Evolutionary conservation across 1,139 yeast genomes (phyloP), one percentile per base, ranked within the genome.

Genomic region (Sugiyamaella sp.): DNA sequence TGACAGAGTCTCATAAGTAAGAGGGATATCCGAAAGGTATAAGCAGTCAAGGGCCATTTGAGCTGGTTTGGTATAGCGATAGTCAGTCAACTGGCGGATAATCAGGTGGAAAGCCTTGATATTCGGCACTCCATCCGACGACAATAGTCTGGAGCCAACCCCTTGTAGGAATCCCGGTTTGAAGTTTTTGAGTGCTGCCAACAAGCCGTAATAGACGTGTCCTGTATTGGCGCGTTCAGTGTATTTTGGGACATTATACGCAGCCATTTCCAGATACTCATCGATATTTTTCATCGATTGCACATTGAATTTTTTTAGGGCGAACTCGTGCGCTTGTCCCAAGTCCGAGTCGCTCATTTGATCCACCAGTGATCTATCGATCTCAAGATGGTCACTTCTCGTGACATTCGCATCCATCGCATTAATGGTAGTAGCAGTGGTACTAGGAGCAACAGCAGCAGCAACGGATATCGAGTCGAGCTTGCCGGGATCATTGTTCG

Each of bases 1-100:
- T 4, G 55, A 43, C 46, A 57, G 54, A 1, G 65, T 54, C 19
- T 57, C 59, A 5, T 57, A 49, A 21, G 53, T 57, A 39, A 65
- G 54, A 1, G 60, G 61, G 6, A 63, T 53, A 16, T 57, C 63
- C 2, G 67, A 57, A 19, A 53, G 37, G 20, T 59, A 38, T 25
- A 65, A 50, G 21, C 64, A 60, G 29, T 65, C 66, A 21, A 63
- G 47, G 2, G 61, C 63, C 45, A 62, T 55, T 42, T 60, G 63
- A 1, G 68, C 66, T 5, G 67, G 67, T 39, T 57, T 60, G 4
- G 58, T 50, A 19, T 63, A 56, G n/a, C 60, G 54, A 33, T 54
- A 52, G 17, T 47, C 41, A 2, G 55, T 53, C 25, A 65, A 57
- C 43, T 58, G 62, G 12, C 61, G 47, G 10, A 65, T 63, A 16